Conservation (phyloP, 2,329 filamentous ascomycete genomes). For the Calonectria multiphialidica region DNA sequence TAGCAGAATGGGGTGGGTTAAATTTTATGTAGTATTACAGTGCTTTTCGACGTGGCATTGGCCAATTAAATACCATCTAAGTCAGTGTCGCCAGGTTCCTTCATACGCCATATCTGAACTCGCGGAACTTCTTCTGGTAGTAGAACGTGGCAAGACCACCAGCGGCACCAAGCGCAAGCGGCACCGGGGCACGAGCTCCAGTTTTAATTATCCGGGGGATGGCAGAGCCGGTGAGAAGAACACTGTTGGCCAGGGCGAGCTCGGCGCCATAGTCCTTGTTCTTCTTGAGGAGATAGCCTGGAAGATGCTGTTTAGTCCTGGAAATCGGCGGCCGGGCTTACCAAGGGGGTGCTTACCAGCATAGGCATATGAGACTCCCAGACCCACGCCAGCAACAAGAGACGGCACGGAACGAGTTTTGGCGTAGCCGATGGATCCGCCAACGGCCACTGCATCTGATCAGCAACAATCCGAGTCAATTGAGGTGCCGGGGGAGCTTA, state of each 20-base stretch:
- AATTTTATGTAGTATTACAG: not conserved
- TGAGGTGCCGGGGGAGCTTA: slow-evolving; percentile 35
- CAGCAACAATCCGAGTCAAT: not conserved
- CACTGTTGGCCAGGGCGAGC: slow-evolving; percentile 54
- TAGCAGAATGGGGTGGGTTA: not conserved
- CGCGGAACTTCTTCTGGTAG: slow-evolving; percentile 56
- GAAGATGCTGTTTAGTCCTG: not conserved
- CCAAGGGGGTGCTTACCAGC: slow-evolving; percentile 28
- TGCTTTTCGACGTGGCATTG: not conserved
- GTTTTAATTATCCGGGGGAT: slow-evolving; percentile 54
- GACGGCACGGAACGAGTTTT: slow-evolving; percentile 43
- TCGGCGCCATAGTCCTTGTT: slow-evolving; percentile 58
- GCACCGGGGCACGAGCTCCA: slow-evolving; percentile 50
- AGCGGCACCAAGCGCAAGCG: slow-evolving; percentile 47
- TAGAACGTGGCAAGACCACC: slow-evolving; percentile 54
- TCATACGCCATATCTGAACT: slow-evolving; percentile 47
- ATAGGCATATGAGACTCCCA: slow-evolving; percentile 41
- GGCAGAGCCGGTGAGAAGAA: slow-evolving; percentile 52
- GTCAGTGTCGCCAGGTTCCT: not conserved
- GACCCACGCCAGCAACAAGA: slow-evolving; percentile 41
- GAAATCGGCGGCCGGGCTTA: not conserved
- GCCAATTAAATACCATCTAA: not conserved
- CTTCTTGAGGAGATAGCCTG: slow-evolving; percentile 55
- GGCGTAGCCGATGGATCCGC: slow-evolving; percentile 40
- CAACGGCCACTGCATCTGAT: slow-evolving; percentile 35